Evolutionary conservation across 75 land plant genomes (phyloP), one percentile per base, ranked within the genome.

Genomic region (Adiantum capillusveneris): DNA sequence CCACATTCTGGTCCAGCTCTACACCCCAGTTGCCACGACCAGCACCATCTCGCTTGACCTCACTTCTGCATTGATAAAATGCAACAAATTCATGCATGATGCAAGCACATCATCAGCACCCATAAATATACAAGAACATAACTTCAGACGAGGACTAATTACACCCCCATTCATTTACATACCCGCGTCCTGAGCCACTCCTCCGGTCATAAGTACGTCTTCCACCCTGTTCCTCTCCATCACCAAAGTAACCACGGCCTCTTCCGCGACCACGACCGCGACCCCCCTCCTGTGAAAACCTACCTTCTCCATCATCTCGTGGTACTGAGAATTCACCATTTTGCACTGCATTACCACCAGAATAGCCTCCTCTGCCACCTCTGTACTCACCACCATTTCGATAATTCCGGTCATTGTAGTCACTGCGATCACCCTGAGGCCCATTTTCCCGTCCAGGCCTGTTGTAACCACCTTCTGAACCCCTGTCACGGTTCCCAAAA

Each of bases 11-110:
- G 68, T 94, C 98, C 49, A 75, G 56, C 1, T 79, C 68, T 22
- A 77, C 65, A 30, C 98, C 98, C 98, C 98, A 94, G 52, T 90
- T 94, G 1, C 86, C 92, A 42, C 91, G 88, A 37, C 98, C 98
- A 62, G 88, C 37, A 0, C 98, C 98, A 0, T 90, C 96, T 34
- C 96, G 82, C 62, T 94, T 94, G 20, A 86, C 13, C 55, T 83
- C 97, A 67, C 60, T 1, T 20, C 75, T 56, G 56, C 43, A 69
- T 65, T n/a, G n/a, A n/a, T n/a, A 9, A 34, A 34, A 34, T 34
- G 37, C 37, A 34, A n/a, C n/a, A n/a, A n/a, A n/a, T n/a, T n/a
- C 37, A 34, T 34, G 9, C 37, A 34, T 9, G 9, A 34, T 34
- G 37, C 37, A 34, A 5, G 9, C 9, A 34, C 37, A 34, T 9